These are phyloP conservation scores for Pseudocercospora cruenta DNA, from an alignment of 2,329 filamentous ascomycete genomes.

Conservation along the genomic window DNA sequence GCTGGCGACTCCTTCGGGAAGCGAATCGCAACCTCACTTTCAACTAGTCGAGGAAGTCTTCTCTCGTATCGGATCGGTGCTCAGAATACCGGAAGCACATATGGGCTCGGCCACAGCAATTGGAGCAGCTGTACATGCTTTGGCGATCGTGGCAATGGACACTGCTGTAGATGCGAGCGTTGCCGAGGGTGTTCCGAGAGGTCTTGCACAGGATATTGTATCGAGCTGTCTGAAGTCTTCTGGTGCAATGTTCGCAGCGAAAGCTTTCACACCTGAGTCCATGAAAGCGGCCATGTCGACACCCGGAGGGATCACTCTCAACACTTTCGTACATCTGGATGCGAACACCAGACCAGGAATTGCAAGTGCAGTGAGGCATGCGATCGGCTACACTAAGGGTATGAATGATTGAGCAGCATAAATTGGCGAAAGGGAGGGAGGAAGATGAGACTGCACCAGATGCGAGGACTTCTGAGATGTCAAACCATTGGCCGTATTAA, in stretches of 20 bases:
- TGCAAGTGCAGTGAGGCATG: slow-evolving; percentile 12
- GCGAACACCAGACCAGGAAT: slow-evolving; percentile 9
- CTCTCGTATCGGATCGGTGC: slow-evolving; percentile 22
- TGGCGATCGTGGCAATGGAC: slow-evolving; percentile 32
- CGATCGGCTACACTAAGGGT: slow-evolving; percentile 14
- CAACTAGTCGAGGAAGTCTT: slow-evolving; percentile 18
- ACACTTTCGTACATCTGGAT: slow-evolving; percentile 30
- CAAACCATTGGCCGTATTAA: slow-evolving; percentile 5
- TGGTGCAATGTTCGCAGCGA: slow-evolving; percentile 24
- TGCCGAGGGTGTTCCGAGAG: slow-evolving; percentile 30
- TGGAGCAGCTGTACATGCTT: slow-evolving; percentile 33
- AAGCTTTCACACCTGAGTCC: slow-evolving; percentile 31
- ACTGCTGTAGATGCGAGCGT: slow-evolving; percentile 33
- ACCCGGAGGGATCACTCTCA: slow-evolving; percentile 32
- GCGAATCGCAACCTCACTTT: slow-evolving; percentile 16
- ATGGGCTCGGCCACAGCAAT: slow-evolving; percentile 34
- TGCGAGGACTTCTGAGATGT: background rate
- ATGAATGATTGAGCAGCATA: slow-evolving; percentile 12
- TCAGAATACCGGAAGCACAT: slow-evolving; percentile 28
- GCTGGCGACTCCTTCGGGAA: slow-evolving; percentile 19
- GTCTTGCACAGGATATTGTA: slow-evolving; percentile 25
- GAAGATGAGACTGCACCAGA: background rate
- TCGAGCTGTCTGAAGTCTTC: slow-evolving; percentile 29
- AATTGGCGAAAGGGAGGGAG: background rate
- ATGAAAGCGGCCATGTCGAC: slow-evolving; percentile 35